These are phyloP conservation scores for Penicillium sp. DNA, from an alignment of 2,329 filamentous ascomycete species.

Conservation along the genomic window DNA sequence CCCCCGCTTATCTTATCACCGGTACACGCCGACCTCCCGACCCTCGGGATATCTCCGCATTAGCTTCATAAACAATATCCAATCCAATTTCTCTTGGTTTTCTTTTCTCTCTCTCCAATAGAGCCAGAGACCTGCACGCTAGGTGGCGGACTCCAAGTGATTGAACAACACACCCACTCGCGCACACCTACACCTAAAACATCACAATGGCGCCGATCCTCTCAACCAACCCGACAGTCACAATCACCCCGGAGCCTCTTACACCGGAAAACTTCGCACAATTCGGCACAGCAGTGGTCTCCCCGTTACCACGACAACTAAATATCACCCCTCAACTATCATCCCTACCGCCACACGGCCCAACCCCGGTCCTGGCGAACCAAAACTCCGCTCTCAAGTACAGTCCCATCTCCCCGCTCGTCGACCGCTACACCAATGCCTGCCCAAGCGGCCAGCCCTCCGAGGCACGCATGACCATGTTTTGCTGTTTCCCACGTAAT, in stretches of 20 bases:
- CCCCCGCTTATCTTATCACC: constrained; percentile 16
- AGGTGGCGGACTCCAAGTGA: background rate
- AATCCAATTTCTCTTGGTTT: background rate
- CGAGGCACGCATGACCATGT: constrained; percentile 76
- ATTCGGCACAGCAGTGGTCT: constrained; percentile 81
- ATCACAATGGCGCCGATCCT: constrained; percentile 35
- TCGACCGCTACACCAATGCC: constrained; percentile 67
- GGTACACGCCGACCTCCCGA: constrained; percentile 9
- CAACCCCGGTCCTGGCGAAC: constrained; percentile 66
- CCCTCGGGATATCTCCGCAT: background rate
- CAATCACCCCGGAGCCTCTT: constrained; percentile 63
- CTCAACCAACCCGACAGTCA: constrained; percentile 36
- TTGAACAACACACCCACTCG: background rate
- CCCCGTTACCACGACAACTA: constrained; percentile 61
- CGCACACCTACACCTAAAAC: background rate
- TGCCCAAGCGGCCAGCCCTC: constrained; percentile 42
- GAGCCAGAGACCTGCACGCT: background rate
- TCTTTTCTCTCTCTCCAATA: background rate
- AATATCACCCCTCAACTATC: constrained; percentile 47
- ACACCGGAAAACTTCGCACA: constrained; percentile 66
- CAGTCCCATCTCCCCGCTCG: constrained; percentile 70
- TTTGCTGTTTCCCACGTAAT: constrained; percentile 71
- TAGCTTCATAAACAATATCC: background rate
- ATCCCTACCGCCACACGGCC: constrained; percentile 42
- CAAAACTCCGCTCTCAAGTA: constrained; percentile 89